Evolutionary conservation across 305 asterid species (phyloP), one percentile per base, ranked within the genome.

Genomic region (Salvia sclarea): DNA sequence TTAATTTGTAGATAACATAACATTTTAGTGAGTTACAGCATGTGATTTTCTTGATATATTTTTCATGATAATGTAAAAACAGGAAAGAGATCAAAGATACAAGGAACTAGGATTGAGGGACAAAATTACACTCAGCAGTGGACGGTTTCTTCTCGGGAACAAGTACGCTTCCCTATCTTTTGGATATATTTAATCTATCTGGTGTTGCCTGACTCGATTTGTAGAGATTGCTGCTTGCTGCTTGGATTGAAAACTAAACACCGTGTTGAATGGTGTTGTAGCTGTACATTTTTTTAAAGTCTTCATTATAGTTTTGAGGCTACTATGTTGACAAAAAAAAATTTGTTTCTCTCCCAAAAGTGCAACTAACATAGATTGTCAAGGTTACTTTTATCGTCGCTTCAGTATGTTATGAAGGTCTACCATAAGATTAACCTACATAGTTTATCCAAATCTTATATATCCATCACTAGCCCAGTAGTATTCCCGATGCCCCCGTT

Each of bases 31-130:
- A 68, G 69, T 49, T 37, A 62, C 61, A 47, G 44, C 65, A 44
- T 14, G 28, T 55, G 45, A 57, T 56, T 64, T 70, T 44, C 40
- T 25, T 57, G 67, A 25, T 66, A 10, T 14, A 33, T 30, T 52
- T 73, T 24, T 54, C 5, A 72, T 61, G 58, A 44, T 48, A 33
- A 30, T 64, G 31, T 3, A 33, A 71, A 61, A 43, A 66, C 67
- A 94, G 99, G 99, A 95, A 84, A 91, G 90, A 79, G 99, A 95
- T 80, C 99, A 86, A 68, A 88, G 98, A 81, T 95, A 95, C 94
- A 95, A 86, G 87, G 99, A 95, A 68, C 88, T 95, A 66, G 99
- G 99, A 12, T 76, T 91, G 78, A 89, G 98, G 80, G 99, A 95
- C 79, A 95, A 95, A 80, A 95, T 95, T 69, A 95, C 99, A 49